Conservation (phyloP, 2,329 filamentous ascomycete species). For the Bipolaris sorokiniana region DNA sequence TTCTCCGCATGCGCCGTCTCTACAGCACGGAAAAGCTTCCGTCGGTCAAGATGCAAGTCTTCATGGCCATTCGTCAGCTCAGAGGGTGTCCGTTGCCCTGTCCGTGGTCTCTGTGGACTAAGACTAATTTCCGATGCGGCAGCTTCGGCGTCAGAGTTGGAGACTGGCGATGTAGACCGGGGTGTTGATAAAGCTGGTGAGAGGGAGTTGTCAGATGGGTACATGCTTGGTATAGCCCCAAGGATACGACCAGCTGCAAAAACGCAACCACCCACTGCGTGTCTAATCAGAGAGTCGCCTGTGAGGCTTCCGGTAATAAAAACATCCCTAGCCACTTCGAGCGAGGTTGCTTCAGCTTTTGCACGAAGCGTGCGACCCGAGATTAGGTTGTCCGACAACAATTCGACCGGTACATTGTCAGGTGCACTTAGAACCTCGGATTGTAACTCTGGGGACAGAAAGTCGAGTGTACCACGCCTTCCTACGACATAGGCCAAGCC, state of each 20-base stretch:
- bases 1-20: constrained; percentile 42
- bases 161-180: constrained; percentile 30
- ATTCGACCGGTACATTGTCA: constrained; percentile 3
- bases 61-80: constrained; percentile 45
- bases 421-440: constrained; percentile 53
- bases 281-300: constrained; percentile 65
- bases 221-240: constrained; percentile 31
- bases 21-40: constrained; percentile 37
- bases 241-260: constrained; percentile 61
- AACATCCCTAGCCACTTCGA: constrained; percentile 60
- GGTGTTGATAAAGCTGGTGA: constrained; percentile 26
- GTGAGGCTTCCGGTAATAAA: constrained; percentile 66
- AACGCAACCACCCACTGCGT: constrained; percentile 65
- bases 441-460: constrained; percentile 56
- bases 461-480: constrained; percentile 60
- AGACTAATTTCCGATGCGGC: constrained; percentile 5
- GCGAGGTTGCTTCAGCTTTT: constrained; percentile 56
- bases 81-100: constrained; percentile 23
- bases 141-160: constrained; percentile 24
- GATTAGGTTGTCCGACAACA: constrained; percentile 43
- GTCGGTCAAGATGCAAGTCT: constrained; percentile 48
- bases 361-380: constrained; percentile 61
- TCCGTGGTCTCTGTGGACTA: constrained; percentile 14
- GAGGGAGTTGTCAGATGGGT: constrained; percentile 18
- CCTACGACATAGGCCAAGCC: constrained; percentile 63